A percentile compares a stretch with the other conserved stretches of the same genome.
These are phyloP conservation scores for Claviceps arundinis DNA, from an alignment of 2,329 filamentous ascomycete genomes.

Conservation along the genomic window DNA sequence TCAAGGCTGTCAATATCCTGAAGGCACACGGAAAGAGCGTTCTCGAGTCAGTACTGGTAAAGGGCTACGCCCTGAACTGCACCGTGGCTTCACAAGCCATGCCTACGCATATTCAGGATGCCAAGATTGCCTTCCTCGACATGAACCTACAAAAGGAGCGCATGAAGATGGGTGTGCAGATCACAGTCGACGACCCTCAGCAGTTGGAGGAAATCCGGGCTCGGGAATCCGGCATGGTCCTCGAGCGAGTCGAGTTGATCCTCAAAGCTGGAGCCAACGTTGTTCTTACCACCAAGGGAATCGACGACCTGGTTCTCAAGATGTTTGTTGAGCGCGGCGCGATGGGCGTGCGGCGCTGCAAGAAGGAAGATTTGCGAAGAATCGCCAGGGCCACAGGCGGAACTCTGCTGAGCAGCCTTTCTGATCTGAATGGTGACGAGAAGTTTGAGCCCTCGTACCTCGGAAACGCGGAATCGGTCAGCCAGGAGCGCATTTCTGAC, in stretches of 20 bases:
- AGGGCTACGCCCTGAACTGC: slow-evolving; percentile 96
- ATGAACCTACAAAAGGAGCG: slow-evolving; percentile 99
- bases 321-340: slow-evolving; percentile 87
- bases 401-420: slow-evolving; percentile 82
- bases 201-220: slow-evolving; percentile 95
- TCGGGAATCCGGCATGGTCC: slow-evolving; percentile 81
- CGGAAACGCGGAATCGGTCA: slow-evolving; percentile 85
- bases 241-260: slow-evolving; percentile 93
- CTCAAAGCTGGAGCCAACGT: slow-evolving; percentile 95
- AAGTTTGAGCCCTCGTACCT: slow-evolving; percentile 85
- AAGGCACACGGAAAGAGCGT: slow-evolving; percentile 95
- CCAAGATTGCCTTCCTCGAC: slow-evolving; percentile 92
- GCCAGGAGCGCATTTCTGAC: slow-evolving; percentile 97
- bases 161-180: slow-evolving; percentile 98
- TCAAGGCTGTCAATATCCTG: slow-evolving; percentile 97
- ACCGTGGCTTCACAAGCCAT: slow-evolving; percentile 97
- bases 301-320: slow-evolving; percentile 92
- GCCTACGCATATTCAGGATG: slow-evolving; percentile 82
- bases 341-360: slow-evolving; percentile 91
- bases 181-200: slow-evolving; percentile 92
- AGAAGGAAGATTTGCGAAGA: slow-evolving; percentile 93
- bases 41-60: slow-evolving; percentile 77
- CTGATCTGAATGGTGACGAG: slow-evolving; percentile 94
- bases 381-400: slow-evolving; percentile 95
- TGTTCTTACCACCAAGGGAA: slow-evolving; percentile 92